Percentiles rank a stretch among this genome's conserved stretches.
Conservation (phyloP, 2,329 filamentous ascomycete genomes). For the Aspergillus spinulosporus region DNA sequence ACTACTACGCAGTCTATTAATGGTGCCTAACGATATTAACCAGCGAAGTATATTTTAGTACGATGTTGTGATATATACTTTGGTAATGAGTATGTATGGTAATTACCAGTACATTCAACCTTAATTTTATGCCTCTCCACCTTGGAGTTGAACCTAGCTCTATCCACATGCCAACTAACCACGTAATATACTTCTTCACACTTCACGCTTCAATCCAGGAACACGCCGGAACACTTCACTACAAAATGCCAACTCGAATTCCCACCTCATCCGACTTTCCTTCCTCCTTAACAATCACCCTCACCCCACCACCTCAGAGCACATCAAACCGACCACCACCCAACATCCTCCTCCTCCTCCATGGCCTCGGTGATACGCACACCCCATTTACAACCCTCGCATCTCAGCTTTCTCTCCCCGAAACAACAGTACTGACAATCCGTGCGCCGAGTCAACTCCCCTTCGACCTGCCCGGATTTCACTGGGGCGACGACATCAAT, state of each 20-base stretch:
- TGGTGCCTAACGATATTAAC: not conserved
- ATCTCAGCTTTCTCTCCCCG: constrained; percentile 68
- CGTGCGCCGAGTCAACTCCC: constrained; percentile 70
- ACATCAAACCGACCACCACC: constrained; percentile 59
- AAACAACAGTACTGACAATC: constrained; percentile 72
- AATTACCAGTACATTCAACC: not conserved
- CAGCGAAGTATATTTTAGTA: not conserved
- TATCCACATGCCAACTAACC: not conserved
- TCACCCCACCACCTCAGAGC: constrained; percentile 31
- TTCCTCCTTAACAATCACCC: constrained; percentile 41
- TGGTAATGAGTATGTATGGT: not conserved
- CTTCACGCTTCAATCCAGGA: not conserved
- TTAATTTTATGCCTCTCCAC: not conserved
- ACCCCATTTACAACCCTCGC: constrained; percentile 69
- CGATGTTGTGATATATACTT: not conserved
- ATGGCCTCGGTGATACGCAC: constrained; percentile 79
- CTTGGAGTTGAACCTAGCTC: not conserved
- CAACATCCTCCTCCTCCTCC: constrained; percentile 77
- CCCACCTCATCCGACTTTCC: constrained; percentile 52
- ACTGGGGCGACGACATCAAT: constrained; percentile 68
- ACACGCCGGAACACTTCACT: not conserved
- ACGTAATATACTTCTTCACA: not conserved
- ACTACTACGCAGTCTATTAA: not conserved
- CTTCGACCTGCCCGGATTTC: constrained; percentile 65
- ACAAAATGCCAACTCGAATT: constrained; percentile 36